Evolutionary conservation across 805 yeast species (phyloP).

Genomic region (Kockiozyma suomiensis): DNA sequence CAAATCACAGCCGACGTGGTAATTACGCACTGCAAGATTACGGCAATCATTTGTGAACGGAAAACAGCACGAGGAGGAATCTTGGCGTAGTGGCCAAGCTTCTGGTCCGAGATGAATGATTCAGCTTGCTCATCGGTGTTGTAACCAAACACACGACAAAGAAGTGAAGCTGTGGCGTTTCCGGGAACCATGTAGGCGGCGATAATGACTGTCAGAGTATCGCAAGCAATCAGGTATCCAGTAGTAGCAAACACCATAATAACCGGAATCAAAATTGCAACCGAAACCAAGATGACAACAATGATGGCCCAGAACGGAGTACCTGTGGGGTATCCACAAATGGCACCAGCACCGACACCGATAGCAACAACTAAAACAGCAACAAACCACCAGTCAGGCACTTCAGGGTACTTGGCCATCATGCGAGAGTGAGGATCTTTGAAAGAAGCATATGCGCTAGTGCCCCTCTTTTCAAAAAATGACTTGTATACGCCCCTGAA

Average conservation of each 20-base stretch:
- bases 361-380: conserved; percentile 50
- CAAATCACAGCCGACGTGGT: conserved; percentile 54
- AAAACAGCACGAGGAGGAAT: conserved; percentile 56
- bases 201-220: conserved; percentile 48
- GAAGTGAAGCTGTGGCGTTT: conserved; percentile 53
- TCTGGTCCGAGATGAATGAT: conserved; percentile 45
- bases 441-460: conserved; percentile 55
- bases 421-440: conserved; percentile 49
- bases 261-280: conserved; percentile 61
- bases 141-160: conserved; percentile 53
- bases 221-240: conserved; percentile 53
- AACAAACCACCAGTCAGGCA: conserved; percentile 77
- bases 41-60: conserved; percentile 56
- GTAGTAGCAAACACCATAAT: conserved; percentile 66
- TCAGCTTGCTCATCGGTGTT: conserved; percentile 55
- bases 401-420: conserved; percentile 61
- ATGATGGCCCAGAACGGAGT: conserved; percentile 68
- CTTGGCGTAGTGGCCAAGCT: conserved; percentile 57
- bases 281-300: conserved; percentile 57
- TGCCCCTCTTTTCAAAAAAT: conserved; percentile 1
- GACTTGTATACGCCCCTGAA: conserved; percentile 48
- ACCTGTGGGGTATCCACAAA: conserved; percentile 49
- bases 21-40: conserved; percentile 55
- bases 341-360: conserved; percentile 39
- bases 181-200: conserved; percentile 55